Base-by-base conservation (phyloP, 1,139 yeast species). In the Lipomyces yarrowii region DNA sequence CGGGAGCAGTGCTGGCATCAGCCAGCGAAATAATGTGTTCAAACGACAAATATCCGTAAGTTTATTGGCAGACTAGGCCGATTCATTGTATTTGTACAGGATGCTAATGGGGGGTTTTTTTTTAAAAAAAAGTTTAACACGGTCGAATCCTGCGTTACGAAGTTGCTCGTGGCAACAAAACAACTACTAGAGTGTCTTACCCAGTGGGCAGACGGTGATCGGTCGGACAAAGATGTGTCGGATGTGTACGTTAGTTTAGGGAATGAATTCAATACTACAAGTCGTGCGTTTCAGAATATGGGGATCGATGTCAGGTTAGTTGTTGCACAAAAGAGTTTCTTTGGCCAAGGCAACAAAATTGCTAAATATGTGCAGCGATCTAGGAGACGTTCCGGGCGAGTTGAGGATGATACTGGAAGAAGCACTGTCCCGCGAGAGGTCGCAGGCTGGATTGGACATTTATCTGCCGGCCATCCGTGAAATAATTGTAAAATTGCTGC, bases 181-280 rank as follows among this genome's bases (percentile, higher is more conserved):
- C 94, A 91, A 69, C 81, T 96, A 18, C 81, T 94, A 18, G 97
- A 91, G 73, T 85, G 92, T 48, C 80, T 96, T 64, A 91, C 96
- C 0, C 92, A 87, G 70, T 96, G 99, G 99, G 94, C 99, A 0
- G 84, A 87, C 67, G 86, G 85, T 37, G 84, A 85, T 48, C 93
- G 91, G 2, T 84, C 88, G 52, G 98, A 93, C 64, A 86, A 86
- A 67, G 91, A 86, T 71, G 98, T 96, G 1, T 91, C 97, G 2
- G 93, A 92, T 75, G 90, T 94, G 5, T 96, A 92, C 76, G 99
- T 96, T 15, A 89, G 87, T 71, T 82, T 96, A 52, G 99, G 99
- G 0, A 94, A 94, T 75, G 98, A 94, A 77, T 96, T 92, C 80
- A 87, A 96, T 72, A 86, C 91, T 1, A 92, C 96, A 0, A 87